A percentile compares a stretch with the other conserved stretches of the same genome.
Conservation (phyloP, 345 rosid species). For the Carallia pectinifolia region DNA sequence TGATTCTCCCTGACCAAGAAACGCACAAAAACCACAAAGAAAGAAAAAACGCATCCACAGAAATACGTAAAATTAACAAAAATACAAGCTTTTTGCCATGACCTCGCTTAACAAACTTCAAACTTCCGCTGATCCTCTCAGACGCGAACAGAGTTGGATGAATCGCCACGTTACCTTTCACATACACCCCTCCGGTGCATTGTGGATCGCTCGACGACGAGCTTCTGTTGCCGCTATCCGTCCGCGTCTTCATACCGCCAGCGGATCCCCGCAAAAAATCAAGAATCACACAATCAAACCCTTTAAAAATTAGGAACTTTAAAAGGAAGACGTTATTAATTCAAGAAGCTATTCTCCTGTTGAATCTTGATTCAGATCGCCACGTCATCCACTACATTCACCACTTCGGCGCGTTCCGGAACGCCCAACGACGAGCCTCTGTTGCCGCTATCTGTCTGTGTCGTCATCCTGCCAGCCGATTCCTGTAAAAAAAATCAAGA, state of each 20-base stretch:
- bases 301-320: background rate
- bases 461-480: too few species aligned
- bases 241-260: constrained; percentile 49
- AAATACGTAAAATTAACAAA: background rate
- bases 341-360: background rate
- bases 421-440: too few species aligned
- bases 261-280: constrained; percentile 53
- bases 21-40: too few species aligned
- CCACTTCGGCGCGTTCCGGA: too few species aligned
- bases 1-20: constrained; percentile 59
- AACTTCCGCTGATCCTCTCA: constrained; percentile 86
- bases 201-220: constrained; percentile 51
- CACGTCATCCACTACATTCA: too few species aligned
- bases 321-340: background rate
- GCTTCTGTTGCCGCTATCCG: constrained; percentile 62
- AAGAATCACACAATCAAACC: constrained; percentile 7
- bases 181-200: constrained; percentile 55
- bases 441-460: too few species aligned
- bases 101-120: constrained; percentile 86
- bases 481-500: too few species aligned
- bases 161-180: constrained; percentile 33
- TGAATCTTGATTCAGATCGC: constrained; percentile 23
- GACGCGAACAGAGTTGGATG: constrained; percentile 90
- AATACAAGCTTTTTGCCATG: constrained; percentile 37
- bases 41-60: background rate